Evolutionary conservation across 1,284 basidiomycete genomes (phyloP).

Genomic region (Rhodofomes roseus): DNA sequence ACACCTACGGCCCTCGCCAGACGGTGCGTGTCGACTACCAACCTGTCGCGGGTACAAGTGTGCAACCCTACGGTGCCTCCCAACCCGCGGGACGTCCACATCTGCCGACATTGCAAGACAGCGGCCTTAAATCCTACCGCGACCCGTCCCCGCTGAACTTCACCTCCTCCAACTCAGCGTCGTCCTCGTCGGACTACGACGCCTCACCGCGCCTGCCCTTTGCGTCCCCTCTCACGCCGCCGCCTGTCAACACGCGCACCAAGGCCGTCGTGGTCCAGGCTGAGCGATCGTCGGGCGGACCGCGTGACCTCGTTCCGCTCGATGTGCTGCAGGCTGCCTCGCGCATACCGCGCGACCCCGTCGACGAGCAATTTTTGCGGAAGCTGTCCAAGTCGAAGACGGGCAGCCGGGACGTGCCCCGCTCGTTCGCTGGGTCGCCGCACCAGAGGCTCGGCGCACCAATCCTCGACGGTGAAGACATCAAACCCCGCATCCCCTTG

Average conservation of each 20-base stretch:
- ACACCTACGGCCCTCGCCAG: constrained; percentile 12
- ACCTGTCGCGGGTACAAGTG: not conserved
- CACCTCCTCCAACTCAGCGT: constrained; percentile 23
- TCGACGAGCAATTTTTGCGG: constrained; percentile 27
- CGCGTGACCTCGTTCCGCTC: constrained; percentile 27
- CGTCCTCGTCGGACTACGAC: constrained; percentile 23
- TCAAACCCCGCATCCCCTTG: constrained; percentile 2
- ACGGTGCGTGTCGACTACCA: not conserved
- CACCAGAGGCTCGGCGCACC: not conserved
- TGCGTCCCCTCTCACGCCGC: constrained; percentile 20
- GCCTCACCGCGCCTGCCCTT: constrained; percentile 19
- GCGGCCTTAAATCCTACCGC: constrained; percentile 21
- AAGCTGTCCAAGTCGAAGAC: constrained; percentile 18
- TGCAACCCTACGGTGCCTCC: not conserved
- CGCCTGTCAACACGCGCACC: not conserved
- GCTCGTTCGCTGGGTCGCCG: not conserved
- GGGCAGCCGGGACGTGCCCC: not conserved
- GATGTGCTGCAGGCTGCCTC: constrained; percentile 24
- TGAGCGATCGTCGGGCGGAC: not conserved
- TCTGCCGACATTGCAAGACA: constrained; percentile 20
- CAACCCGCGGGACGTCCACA: constrained; percentile 6
- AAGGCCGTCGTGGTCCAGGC: not conserved
- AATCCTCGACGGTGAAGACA: constrained; percentile 6
- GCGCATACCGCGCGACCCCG: constrained; percentile 23
- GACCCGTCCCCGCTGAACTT: constrained; percentile 24